A percentile compares a stretch with the other conserved stretches of the same genome.
These are phyloP conservation scores for Elsinoe batatas DNA, from an alignment of 2,329 filamentous ascomycete genomes.

Conservation along the genomic window DNA sequence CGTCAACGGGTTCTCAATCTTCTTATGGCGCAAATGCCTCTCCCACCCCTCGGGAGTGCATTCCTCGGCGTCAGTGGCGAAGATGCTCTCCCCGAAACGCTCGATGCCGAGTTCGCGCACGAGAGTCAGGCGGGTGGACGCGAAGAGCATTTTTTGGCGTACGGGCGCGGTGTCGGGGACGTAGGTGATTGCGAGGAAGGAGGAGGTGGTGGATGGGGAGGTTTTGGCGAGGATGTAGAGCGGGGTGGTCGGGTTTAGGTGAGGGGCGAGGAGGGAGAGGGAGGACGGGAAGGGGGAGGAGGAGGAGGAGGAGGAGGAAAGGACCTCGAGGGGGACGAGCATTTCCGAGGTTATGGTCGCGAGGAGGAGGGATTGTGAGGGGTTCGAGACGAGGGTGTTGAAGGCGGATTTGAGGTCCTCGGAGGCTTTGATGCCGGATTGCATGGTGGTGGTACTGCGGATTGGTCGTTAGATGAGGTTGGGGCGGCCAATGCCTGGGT, in stretches of 20 bases:
- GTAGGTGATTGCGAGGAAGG: conserved; percentile 63
- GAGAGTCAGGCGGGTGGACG: conserved; percentile 64
- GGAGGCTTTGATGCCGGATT: conserved; percentile 71
- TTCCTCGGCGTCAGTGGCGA: conserved; percentile 60
- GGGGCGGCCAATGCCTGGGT: not conserved
- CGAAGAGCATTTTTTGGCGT: conserved; percentile 79
- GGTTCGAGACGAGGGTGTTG: conserved; percentile 54
- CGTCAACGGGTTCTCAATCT: conserved; percentile 57
- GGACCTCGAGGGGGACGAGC: conserved; percentile 51
- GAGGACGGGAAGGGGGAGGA: conserved; percentile 51
- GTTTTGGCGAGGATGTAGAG: conserved; percentile 66
- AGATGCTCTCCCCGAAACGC: conserved; percentile 66
- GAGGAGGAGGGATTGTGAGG: conserved; percentile 58
- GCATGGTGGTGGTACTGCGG: conserved; percentile 44
- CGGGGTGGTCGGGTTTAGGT: conserved; percentile 57
- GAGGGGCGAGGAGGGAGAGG: conserved; percentile 50
- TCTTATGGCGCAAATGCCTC: conserved; percentile 59
- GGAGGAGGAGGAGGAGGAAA: conserved; percentile 32
- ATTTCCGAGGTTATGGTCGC: conserved; percentile 60
- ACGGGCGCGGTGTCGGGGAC: conserved; percentile 70
- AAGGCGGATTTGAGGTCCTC: conserved; percentile 67
- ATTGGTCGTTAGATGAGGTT: not conserved
- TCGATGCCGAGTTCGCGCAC: conserved; percentile 68
- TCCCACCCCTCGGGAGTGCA: conserved; percentile 60
- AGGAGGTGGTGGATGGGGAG: conserved; percentile 18